phyloP scores from a whole-genome alignment of 2,329 filamentous ascomycete species.

The Epichloe festucae region DNA sequence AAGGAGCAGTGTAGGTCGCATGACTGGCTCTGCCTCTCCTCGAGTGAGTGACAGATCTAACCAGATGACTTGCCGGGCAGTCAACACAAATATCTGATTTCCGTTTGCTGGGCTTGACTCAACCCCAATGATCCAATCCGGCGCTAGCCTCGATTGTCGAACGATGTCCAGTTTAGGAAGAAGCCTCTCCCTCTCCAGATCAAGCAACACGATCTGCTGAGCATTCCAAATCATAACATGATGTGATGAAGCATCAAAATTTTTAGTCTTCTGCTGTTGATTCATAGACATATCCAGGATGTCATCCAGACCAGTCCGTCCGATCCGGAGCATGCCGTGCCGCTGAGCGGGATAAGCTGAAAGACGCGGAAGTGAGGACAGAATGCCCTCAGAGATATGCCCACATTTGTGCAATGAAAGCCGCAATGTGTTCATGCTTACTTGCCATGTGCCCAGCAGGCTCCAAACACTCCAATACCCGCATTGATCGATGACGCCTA shows the following conservation, averaged over 20 bases:
- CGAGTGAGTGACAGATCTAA: conserved; percentile 24
- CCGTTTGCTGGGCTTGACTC: conserved; percentile 31
- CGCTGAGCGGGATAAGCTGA: conserved; percentile 20
- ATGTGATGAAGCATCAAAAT: conserved; percentile 1
- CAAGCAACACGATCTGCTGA: conserved; percentile 21
- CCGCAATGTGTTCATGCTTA: conserved; percentile 20
- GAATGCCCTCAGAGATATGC: conserved; percentile 27
- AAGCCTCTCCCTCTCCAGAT: conserved; percentile 20
- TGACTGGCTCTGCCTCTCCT: neutral
- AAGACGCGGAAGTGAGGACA: conserved; percentile 19
- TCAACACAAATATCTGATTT: conserved; percentile 46
- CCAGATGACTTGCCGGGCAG: conserved; percentile 36
- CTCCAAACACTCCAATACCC: conserved; percentile 61
- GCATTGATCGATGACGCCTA: conserved; percentile 51
- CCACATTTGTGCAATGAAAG: conserved; percentile 27
- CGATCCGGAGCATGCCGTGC: conserved; percentile 32
- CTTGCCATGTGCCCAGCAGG: conserved; percentile 26
- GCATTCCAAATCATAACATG: conserved; percentile 25
- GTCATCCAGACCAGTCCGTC: conserved; percentile 12
- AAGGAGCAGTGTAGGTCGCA: conserved; percentile 15
- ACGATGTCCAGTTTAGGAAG: conserved; percentile 16
- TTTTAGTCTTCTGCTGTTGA: conserved; percentile 2
- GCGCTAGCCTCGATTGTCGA: conserved; percentile 11
- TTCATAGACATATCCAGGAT: conserved; percentile 10
- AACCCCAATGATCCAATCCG: conserved; percentile 41